These are phyloP conservation scores for Fragaria nilgerrensis DNA, from an alignment of 306 rosid genomes.

Conservation along the genomic window DNA sequence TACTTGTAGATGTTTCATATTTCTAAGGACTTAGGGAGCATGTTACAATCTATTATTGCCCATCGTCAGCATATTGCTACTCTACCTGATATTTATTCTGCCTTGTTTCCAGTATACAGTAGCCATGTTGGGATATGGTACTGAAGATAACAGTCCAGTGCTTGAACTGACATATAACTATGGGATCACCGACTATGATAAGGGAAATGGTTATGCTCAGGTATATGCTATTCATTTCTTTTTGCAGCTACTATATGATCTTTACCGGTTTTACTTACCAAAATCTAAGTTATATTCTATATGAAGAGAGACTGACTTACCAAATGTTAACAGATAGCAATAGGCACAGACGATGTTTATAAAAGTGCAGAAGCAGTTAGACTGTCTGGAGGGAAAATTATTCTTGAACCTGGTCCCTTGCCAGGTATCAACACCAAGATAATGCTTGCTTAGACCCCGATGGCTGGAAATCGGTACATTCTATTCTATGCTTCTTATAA, in stretches of 20 bases:
- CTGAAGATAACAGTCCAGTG: slow-evolving; percentile 63
- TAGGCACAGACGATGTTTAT: slow-evolving; percentile 76
- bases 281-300: not conserved
- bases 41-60: not conserved
- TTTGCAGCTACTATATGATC: not conserved
- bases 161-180: slow-evolving; percentile 70
- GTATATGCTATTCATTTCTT: slow-evolving; percentile 25
- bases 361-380: slow-evolving; percentile 68
- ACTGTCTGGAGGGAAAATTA: slow-evolving; percentile 66
- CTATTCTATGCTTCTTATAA: not conserved
- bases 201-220: slow-evolving; percentile 86
- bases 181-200: slow-evolving; percentile 61
- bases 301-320: not conserved
- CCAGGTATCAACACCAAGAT: slow-evolving; percentile 70
- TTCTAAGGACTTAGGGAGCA: not conserved
- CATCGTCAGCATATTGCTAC: not conserved
- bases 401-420: slow-evolving; percentile 67
- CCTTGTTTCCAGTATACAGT: slow-evolving; percentile 37
- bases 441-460: slow-evolving; percentile 71
- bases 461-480: slow-evolving; percentile 79
- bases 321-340: slow-evolving; percentile 49
- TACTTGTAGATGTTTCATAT: too few species aligned
- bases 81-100: slow-evolving; percentile 13
- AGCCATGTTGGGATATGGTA: slow-evolving; percentile 69
- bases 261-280: not conserved